These are phyloP conservation scores for Naganishia vaughanmartiniae DNA, from an alignment of 768 basidiomycete genomes.

Conservation along the genomic window DNA sequence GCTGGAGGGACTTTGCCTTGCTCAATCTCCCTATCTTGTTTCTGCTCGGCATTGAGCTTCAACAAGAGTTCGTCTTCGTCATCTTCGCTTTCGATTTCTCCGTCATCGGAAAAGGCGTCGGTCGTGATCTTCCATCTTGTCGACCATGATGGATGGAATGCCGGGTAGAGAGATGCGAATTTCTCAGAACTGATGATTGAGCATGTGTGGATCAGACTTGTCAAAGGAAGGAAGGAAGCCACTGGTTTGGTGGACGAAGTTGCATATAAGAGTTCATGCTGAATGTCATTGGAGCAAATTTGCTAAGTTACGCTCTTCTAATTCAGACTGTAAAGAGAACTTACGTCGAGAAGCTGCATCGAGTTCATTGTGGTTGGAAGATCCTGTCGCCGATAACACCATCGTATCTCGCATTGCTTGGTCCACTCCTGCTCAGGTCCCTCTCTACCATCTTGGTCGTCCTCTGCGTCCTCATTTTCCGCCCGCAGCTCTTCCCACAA, in stretches of 20 bases:
- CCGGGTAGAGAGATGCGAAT: conserved; percentile 40
- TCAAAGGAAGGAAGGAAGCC: conserved; percentile 40
- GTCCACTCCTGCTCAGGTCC: conserved; percentile 29
- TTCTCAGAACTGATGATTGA: conserved; percentile 27
- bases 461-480: conserved; percentile 30
- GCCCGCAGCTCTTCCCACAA: conserved; percentile 43
- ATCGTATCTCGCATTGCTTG: conserved; percentile 41
- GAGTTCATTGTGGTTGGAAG: conserved; percentile 49
- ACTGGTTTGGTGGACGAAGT: conserved; percentile 42
- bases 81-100: conserved; percentile 35
- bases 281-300: not conserved
- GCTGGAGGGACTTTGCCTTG: conserved; percentile 17
- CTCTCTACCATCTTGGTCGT: conserved; percentile 31
- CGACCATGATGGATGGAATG: conserved; percentile 41
- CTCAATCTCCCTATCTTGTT: conserved; percentile 22
- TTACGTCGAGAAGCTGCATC: conserved; percentile 46
- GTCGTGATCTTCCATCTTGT: conserved; percentile 25
- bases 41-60: conserved; percentile 32
- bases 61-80: conserved; percentile 34
- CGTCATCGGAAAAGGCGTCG: conserved; percentile 28
- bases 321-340: conserved; percentile 19
- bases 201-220: conserved; percentile 43
- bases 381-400: conserved; percentile 48
- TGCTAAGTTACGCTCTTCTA: not conserved
- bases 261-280: conserved; percentile 50